Conservation (phyloP, 352 stramenopile species). For the Thalassiosira exigua region DNA sequence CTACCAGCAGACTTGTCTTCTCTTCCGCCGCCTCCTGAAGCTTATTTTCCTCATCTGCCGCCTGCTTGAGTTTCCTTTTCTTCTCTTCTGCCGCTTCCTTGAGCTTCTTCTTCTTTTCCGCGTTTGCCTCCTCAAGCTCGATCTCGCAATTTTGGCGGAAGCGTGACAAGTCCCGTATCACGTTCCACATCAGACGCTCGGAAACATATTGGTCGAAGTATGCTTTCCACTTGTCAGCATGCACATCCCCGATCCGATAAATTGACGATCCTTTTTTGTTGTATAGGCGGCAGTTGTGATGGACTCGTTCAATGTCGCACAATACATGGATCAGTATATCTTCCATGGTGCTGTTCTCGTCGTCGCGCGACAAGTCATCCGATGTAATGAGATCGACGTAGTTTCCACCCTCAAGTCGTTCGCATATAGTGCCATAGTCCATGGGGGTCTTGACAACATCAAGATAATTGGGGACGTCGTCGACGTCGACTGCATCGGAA, state of each 20-base stretch:
- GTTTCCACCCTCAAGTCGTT: constrained; percentile 86
- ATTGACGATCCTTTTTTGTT: constrained; percentile 61
- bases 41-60: not conserved
- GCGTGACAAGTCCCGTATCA: constrained; percentile 12
- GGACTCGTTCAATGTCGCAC: constrained; percentile 77
- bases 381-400: constrained; percentile 77
- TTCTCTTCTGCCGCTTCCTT: constrained; percentile 2
- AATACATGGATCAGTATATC: constrained; percentile 62
- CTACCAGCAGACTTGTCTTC: not conserved
- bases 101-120: not conserved
- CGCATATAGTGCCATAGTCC: constrained; percentile 90
- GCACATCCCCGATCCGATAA: constrained; percentile 32
- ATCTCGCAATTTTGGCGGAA: constrained; percentile 30
- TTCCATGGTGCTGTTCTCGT: constrained; percentile 28
- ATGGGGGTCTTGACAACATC: constrained; percentile 97
- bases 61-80: not conserved
- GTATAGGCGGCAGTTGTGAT: constrained; percentile 83
- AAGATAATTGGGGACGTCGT: constrained; percentile 94
- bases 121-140: constrained; percentile 1
- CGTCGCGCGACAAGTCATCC: not conserved
- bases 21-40: not conserved
- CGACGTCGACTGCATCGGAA: constrained; percentile 81
- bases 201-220: constrained; percentile 46
- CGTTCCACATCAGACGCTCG: constrained; percentile 27
- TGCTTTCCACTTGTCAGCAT: constrained; percentile 50